Evolutionary conservation across 176 grass and related monocot genomes (phyloP).

Genomic region (Avena sativa): DNA sequence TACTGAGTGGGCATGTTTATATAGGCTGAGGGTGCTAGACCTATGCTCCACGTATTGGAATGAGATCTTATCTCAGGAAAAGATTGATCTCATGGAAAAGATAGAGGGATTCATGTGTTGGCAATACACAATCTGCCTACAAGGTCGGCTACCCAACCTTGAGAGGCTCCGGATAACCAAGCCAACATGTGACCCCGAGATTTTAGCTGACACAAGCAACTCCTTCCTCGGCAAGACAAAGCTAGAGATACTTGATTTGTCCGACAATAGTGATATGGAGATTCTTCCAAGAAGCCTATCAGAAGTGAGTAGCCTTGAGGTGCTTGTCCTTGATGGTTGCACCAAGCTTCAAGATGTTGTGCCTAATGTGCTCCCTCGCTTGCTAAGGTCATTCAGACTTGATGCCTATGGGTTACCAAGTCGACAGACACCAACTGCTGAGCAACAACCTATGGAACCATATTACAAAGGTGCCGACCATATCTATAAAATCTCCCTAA

Average conservation of each 20-base stretch:
- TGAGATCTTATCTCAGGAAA: neutral
- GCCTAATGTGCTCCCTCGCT: neutral
- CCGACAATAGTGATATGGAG: conserved; percentile 13
- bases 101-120: neutral
- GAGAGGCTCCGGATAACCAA: conserved; percentile 20
- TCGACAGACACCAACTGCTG: neutral
- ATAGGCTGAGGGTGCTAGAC: neutral
- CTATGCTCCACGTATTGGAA: neutral
- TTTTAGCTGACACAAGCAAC: neutral
- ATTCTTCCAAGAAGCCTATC: conserved; percentile 10
- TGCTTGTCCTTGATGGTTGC: conserved; percentile 40
- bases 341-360: neutral
- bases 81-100: neutral
- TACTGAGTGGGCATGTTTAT: neutral
- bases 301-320: neutral
- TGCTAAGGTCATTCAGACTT: neutral
- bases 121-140: neutral
- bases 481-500: neutral
- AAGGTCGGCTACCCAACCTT: neutral
- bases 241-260: conserved; percentile 12
- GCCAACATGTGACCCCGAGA: neutral
- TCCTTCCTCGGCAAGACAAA: neutral
- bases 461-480: neutral
- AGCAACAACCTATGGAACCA: neutral
- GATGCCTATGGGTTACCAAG: neutral